Conservation (phyloP, 306 rosid genomes). For the Luffa aegyptiaca region DNA sequence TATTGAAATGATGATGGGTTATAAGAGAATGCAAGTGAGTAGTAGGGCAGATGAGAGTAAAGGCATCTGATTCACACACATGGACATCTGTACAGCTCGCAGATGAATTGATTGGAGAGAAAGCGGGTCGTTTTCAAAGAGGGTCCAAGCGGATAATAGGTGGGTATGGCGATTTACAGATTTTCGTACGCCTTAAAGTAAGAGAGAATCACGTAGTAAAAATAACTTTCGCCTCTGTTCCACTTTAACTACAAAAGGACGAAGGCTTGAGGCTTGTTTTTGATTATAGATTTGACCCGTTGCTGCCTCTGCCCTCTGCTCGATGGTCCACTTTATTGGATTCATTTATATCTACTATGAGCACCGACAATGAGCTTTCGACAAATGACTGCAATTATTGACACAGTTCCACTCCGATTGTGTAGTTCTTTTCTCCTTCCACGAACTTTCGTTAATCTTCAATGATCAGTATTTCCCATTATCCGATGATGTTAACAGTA, state of each 20-base stretch:
- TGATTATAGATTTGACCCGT: constrained; percentile 2
- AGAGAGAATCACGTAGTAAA: constrained; percentile 27
- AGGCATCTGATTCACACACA: constrained; percentile 22
- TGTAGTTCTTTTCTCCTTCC: neutral
- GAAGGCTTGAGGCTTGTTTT: neutral
- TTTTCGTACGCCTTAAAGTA: constrained; percentile 15
- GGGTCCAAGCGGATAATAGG: constrained; percentile 24
- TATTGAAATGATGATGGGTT: neutral
- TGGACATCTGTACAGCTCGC: constrained; percentile 38
- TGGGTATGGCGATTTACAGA: constrained; percentile 10
- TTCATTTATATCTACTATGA: neutral
- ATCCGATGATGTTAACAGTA: neutral
- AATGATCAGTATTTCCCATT: neutral
- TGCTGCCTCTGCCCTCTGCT: neutral
- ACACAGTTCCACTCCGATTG: neutral
- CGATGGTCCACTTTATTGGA: constrained; percentile 11
- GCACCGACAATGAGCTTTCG: constrained; percentile 15
- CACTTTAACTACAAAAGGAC: neutral
- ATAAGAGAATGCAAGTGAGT: neutral
- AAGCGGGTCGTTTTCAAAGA: constrained; percentile 33
- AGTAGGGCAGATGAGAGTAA: constrained; percentile 18
- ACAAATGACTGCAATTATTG: neutral
- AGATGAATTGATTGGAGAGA: constrained; percentile 27
- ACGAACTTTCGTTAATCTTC: neutral
- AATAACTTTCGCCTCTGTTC: neutral